Conservation (phyloP, 805 yeast species). For the Isabelozyma heimii region DNA sequence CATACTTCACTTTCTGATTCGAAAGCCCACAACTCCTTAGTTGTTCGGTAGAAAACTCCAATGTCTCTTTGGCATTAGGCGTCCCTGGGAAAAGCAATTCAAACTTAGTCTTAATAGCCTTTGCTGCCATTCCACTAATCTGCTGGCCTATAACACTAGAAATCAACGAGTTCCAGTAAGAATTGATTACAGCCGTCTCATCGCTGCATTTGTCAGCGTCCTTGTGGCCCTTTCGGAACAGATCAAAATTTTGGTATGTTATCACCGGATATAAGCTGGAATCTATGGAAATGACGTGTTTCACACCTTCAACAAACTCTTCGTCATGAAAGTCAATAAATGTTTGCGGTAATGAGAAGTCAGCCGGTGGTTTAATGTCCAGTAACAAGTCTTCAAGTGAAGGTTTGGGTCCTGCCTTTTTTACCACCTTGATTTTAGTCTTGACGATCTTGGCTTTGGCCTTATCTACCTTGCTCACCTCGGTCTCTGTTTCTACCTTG, state of each 20-base stretch:
- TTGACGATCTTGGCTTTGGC: background rate
- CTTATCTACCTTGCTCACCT: background rate
- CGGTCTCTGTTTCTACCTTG: background rate
- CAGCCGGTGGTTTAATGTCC: constrained; percentile 11
- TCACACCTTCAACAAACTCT: constrained; percentile 30
- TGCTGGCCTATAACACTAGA: constrained; percentile 64
- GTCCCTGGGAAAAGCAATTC: constrained; percentile 27
- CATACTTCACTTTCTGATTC: constrained; percentile 61
- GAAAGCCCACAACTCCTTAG: constrained; percentile 70
- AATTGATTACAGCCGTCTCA: constrained; percentile 10
- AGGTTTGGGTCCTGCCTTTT: background rate
- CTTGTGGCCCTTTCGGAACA: constrained; percentile 10
- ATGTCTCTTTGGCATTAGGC: constrained; percentile 54
- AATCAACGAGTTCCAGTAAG: constrained; percentile 37
- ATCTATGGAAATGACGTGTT: constrained; percentile 27
- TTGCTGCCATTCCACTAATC: constrained; percentile 79
- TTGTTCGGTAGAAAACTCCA: constrained; percentile 39
- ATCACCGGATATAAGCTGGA: constrained; percentile 33
- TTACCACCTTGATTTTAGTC: constrained; percentile 1
- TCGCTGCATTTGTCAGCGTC: background rate
- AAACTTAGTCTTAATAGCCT: constrained; percentile 54
- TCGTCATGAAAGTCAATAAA: constrained; percentile 30
- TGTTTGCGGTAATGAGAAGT: constrained; percentile 20
- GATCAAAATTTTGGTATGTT: constrained; percentile 24
- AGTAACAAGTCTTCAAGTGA: constrained; percentile 14